phyloP scores from a whole-genome alignment of 108 stramenopile species.

The Parmales sp. region DNA sequence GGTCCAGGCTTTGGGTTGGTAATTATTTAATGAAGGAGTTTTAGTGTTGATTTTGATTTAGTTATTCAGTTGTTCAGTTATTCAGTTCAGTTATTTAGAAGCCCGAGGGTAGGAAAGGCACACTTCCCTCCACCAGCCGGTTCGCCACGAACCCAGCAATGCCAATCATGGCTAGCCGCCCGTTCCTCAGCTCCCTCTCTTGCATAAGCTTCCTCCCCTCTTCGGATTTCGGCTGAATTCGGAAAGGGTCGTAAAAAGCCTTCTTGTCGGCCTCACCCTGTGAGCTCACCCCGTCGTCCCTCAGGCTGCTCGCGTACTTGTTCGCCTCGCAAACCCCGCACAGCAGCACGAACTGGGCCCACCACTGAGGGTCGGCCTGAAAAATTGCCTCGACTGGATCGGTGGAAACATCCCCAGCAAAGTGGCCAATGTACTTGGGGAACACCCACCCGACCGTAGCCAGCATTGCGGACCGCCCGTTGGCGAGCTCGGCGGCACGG shows the following conservation, averaged over 20 bases:
- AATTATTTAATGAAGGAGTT: too few species aligned
- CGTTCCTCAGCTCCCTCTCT: conserved; percentile 87
- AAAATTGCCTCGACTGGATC: conserved; percentile 78
- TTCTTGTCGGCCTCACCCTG: conserved; percentile 43
- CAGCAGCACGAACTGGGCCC: conserved; percentile 77
- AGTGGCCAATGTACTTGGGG: conserved; percentile 60
- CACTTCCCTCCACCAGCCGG: conserved; percentile 78
- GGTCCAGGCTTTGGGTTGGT: too few species aligned
- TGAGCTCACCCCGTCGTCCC: conserved; percentile 54
- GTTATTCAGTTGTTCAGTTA: too few species aligned
- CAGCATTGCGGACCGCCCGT: conserved; percentile 81
- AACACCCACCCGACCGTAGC: conserved; percentile 70
- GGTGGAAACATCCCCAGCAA: conserved; percentile 56
- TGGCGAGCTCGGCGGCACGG: conserved; percentile 76
- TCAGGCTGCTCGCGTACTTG: conserved; percentile 67
- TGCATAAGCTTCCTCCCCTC: conserved; percentile 55
- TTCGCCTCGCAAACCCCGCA: conserved; percentile 71
- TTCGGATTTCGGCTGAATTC: conserved; percentile 50
- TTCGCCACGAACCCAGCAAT: conserved; percentile 68
- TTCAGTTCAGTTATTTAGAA: too few species aligned
- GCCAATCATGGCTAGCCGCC: conserved; percentile 84
- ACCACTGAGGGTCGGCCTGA: conserved; percentile 80
- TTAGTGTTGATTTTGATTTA: too few species aligned
- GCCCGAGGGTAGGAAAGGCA: conserved; percentile 48
- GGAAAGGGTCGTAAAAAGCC: conserved; percentile 73